Conservation (phyloP, 257 asterid species). For the Galeopsis tetrahit region DNA sequence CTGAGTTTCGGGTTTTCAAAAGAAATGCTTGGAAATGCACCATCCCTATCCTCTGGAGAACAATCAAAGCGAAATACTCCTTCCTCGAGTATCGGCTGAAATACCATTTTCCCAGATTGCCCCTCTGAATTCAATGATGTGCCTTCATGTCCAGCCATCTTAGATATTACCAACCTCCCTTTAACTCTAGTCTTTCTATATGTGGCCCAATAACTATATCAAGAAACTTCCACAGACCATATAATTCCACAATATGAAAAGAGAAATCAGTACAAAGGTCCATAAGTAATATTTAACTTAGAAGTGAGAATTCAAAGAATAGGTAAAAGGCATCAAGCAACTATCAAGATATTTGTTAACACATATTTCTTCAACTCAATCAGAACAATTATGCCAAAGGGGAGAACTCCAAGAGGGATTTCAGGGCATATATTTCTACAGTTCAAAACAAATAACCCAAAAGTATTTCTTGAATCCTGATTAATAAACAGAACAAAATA, state of each 20-base stretch:
- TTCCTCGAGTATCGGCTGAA: conserved; percentile 83
- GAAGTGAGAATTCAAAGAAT: background rate
- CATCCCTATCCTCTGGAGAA: conserved; percentile 70
- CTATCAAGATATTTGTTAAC: background rate
- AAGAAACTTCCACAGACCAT: conserved; percentile 33
- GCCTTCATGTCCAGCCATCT: conserved; percentile 62
- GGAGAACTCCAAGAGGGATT: background rate
- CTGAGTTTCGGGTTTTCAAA: conserved; percentile 65
- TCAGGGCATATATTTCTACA: background rate
- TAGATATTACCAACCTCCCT: conserved; percentile 45
- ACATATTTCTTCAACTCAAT: conserved; percentile 10
- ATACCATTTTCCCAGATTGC: conserved; percentile 71
- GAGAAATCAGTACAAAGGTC: background rate
- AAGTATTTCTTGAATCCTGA: background rate
- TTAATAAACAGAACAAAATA: background rate
- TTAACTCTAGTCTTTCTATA: conserved; percentile 42
- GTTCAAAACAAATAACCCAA: background rate
- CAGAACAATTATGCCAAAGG: conserved; percentile 4
- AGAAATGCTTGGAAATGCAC: conserved; percentile 83
- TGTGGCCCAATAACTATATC: conserved; percentile 29
- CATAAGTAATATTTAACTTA: background rate
- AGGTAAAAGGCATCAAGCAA: background rate
- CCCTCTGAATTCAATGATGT: conserved; percentile 37
- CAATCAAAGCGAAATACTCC: conserved; percentile 94
- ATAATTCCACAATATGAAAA: conserved; percentile 10